phyloP scores from a whole-genome alignment of 768 basidiomycete genomes.

The Russula abietina region DNA sequence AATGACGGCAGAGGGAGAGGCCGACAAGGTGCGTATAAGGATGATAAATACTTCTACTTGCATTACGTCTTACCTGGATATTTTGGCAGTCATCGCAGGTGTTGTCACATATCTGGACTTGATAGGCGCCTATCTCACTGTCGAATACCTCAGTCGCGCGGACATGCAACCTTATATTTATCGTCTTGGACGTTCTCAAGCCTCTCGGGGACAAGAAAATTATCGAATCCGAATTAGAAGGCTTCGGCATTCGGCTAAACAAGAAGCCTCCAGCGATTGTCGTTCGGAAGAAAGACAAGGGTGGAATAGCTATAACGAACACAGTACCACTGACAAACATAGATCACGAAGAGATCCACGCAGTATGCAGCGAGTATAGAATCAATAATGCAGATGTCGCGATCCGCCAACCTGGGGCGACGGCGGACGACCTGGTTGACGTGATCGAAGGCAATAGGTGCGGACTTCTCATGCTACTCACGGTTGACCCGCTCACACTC shows the following conservation, averaged over 20 bases:
- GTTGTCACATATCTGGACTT: slow-evolving; percentile 28
- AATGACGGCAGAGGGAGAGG: slow-evolving; percentile 95
- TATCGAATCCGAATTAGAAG: slow-evolving; percentile 90
- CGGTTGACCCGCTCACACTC: neutral
- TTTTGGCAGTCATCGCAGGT: slow-evolving; percentile 66
- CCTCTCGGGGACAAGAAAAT: slow-evolving; percentile 93
- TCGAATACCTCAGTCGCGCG: slow-evolving; percentile 64
- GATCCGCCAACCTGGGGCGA: slow-evolving; percentile 87
- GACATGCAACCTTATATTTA: slow-evolving; percentile 97
- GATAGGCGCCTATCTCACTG: slow-evolving; percentile 12
- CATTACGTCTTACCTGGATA: slow-evolving; percentile 13
- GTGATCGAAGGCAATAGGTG: slow-evolving; percentile 93
- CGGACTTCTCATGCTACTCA: slow-evolving; percentile 23
- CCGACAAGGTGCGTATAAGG: slow-evolving; percentile 65
- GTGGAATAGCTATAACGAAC: slow-evolving; percentile 90
- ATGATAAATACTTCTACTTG: neutral
- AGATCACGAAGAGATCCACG: slow-evolving; percentile 94
- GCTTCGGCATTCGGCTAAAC: slow-evolving; percentile 96
- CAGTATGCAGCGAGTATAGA: slow-evolving; percentile 87
- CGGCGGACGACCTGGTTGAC: slow-evolving; percentile 93
- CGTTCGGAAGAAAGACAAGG: slow-evolving; percentile 84
- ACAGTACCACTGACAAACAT: slow-evolving; percentile 95
- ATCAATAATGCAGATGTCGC: slow-evolving; percentile 86
- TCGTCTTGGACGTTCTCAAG: slow-evolving; percentile 95
- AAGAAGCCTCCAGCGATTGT: slow-evolving; percentile 86